Evolutionary conservation across 371 early-diverging fungal genomes (phyloP), one percentile per base, ranked within the genome.

Genomic region (Mycotypha africana): DNA sequence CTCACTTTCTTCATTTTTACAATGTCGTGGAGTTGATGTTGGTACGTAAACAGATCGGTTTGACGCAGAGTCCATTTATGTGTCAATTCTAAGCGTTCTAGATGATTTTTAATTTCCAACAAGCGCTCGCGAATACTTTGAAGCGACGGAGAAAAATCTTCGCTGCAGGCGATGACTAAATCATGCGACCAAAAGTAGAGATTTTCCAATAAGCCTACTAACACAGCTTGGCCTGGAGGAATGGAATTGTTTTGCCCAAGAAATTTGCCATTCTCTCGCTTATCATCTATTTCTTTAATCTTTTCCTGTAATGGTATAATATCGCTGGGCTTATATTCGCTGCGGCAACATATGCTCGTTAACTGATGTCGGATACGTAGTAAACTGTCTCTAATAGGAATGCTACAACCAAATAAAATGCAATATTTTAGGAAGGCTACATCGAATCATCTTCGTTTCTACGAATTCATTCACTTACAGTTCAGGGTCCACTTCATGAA

Each of bases 11-110:
- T 71, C 71, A 83, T 62, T 1, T 67, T 58, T 14, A 85, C 79
- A 49, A 90, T 85, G 38, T 88, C 85, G 38, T 73, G 78, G 39
- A 90, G 59, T 49, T 87, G 89, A 38, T 82, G 81, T 53, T 91
- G 88, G 53, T 88, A 85, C 45, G 82, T 83, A 67, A 86, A 86
- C 37, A 93, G 49, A 60, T 91, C 91, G 1, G 87, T 84, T 56
- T 89, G 86, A n/a, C 89, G 80, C 44, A 87, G 42, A 4, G 86
- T 84, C 92, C 92, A 92, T 46, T 88, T 85, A 52, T 83, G 81
- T 2, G 88, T 86, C 42, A 85, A 53, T 32, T 84, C 67, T 32
- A 91, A 62, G 22, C 81, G 73, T 37, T 89, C 90, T 26, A 93
- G 62, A 30, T 81, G 80, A 5, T 57, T 49, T 46, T 86, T 87